Percentiles rank a stretch among this genome's conserved stretches.
phyloP scores from a whole-genome alignment of 169 alveolate genomes.

The Cryptosporidium bovis region DNA sequence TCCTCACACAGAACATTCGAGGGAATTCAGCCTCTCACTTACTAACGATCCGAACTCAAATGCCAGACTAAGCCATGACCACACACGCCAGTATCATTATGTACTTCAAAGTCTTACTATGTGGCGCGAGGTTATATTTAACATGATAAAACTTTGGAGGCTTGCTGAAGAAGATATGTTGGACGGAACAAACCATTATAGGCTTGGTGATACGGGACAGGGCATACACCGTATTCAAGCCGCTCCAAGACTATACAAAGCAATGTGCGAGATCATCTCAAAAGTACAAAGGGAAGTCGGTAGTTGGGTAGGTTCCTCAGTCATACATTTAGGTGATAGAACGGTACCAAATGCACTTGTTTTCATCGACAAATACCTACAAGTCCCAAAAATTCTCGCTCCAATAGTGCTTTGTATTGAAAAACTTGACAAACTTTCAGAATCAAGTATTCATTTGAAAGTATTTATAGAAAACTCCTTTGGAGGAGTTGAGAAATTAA shows the following conservation, averaged over 20 bases:
- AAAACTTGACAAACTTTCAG: conserved; percentile 86
- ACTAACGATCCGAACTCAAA: conserved; percentile 74
- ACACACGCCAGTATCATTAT: conserved; percentile 88
- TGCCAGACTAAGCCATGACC: conserved; percentile 90
- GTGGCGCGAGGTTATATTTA: conserved; percentile 91
- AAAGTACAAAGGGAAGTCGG: conserved; percentile 86
- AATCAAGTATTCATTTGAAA: conserved; percentile 82
- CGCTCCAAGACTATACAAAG: conserved; percentile 80
- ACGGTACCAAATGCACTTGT: conserved; percentile 93
- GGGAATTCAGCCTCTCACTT: conserved; percentile 45
- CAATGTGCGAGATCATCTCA: conserved; percentile 85
- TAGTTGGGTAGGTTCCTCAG: conserved; percentile 93
- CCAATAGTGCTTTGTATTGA: conserved; percentile 90
- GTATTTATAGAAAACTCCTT: conserved; percentile 85
- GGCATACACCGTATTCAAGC: conserved; percentile 84
- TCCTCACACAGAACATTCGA: conserved; percentile 43
- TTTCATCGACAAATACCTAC: conserved; percentile 92
- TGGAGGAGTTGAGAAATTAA: conserved; percentile 82
- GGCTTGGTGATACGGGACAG: conserved; percentile 91
- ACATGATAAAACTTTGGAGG: conserved; percentile 91
- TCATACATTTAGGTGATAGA: conserved; percentile 92
- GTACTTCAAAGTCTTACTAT: conserved; percentile 90
- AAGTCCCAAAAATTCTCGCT: conserved; percentile 90
- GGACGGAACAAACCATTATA: conserved; percentile 84
- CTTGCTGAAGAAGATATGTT: conserved; percentile 91